Conservation (phyloP, 2,329 filamentous ascomycete genomes). For the Phaeoacremonium minimum region DNA sequence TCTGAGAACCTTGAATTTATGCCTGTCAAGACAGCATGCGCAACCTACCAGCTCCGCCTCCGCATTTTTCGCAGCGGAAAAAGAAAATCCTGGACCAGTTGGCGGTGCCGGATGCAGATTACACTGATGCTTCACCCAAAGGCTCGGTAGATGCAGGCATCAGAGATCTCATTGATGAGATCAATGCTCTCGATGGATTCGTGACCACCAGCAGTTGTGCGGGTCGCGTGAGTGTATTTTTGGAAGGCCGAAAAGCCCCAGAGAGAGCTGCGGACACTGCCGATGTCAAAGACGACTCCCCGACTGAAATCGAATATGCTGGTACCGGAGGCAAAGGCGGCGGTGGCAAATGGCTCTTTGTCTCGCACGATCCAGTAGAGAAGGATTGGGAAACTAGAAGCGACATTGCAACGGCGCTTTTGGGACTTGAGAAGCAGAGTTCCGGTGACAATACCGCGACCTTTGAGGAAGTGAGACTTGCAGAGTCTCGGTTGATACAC, state of each 20-base stretch:
- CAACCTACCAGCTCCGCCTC: slow-evolving; percentile 21
- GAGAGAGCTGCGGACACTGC: slow-evolving; percentile 9
- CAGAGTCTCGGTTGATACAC: slow-evolving; percentile 56
- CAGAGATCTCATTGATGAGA: slow-evolving; percentile 68
- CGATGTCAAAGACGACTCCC: slow-evolving; percentile 9
- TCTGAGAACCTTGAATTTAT: background rate
- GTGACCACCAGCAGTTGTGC: slow-evolving; percentile 94
- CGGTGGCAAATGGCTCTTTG: slow-evolving; percentile 79
- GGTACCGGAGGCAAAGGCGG: slow-evolving; percentile 80
- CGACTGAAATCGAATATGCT: slow-evolving; percentile 34
- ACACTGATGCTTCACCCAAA: slow-evolving; percentile 84
- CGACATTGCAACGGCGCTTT: slow-evolving; percentile 18
- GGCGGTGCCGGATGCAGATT: slow-evolving; percentile 62
- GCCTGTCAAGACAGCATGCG: background rate
- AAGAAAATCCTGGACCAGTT: slow-evolving; percentile 68
- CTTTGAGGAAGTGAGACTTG: slow-evolving; percentile 14
- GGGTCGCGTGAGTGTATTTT: slow-evolving; percentile 80
- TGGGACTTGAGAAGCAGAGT: slow-evolving; percentile 31
- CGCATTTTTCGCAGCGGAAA: slow-evolving; percentile 59
- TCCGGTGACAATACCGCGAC: slow-evolving; percentile 11
- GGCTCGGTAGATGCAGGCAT: slow-evolving; percentile 80
- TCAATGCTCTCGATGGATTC: slow-evolving; percentile 70
- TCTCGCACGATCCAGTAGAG: slow-evolving; percentile 72
- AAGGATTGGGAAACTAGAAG: too few relatives aligned
- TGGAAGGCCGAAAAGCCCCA: slow-evolving; percentile 63